Conservation (phyloP, 148 eudicot genomes). For the Persicaria tinctoria region DNA sequence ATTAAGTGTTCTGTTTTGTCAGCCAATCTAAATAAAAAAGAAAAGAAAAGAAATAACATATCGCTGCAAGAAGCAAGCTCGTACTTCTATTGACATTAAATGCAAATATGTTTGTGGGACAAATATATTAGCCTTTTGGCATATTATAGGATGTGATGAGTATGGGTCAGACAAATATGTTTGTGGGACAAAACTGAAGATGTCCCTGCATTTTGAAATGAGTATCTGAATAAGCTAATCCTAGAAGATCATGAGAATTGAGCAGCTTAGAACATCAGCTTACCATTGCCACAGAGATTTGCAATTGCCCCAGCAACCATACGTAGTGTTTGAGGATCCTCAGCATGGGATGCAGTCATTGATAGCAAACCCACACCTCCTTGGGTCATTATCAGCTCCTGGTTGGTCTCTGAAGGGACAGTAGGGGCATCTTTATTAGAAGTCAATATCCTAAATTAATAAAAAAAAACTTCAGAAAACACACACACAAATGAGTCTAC, state of each 20-base stretch:
- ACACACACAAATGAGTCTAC: constrained; percentile 22
- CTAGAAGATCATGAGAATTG: neutral
- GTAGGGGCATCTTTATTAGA: too few species aligned
- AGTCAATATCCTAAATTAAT: too few species aligned
- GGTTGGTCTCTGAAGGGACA: too few species aligned
- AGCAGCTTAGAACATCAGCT: neutral
- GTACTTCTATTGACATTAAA: neutral
- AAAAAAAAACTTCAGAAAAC: neutral
- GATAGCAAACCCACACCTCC: too few species aligned
- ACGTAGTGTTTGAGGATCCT: constrained; percentile 96
- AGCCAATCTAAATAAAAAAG: too few species aligned
- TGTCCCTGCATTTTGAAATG: neutral
- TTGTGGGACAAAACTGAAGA: neutral
- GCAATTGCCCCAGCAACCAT: constrained; percentile 97
- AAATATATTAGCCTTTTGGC: neutral
- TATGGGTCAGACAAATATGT: neutral
- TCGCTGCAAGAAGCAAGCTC: neutral
- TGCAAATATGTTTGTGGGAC: neutral
- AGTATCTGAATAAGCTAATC: neutral
- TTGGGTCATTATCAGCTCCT: too few species aligned
- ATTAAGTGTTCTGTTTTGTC: too few species aligned
- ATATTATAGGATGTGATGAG: neutral
- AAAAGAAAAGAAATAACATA: neutral
- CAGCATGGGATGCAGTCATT: constrained; percentile 61
- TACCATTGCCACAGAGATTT: constrained; percentile 95